Conservation (phyloP, 306 rosid genomes). For the Fragaria nilgerrensis region DNA sequence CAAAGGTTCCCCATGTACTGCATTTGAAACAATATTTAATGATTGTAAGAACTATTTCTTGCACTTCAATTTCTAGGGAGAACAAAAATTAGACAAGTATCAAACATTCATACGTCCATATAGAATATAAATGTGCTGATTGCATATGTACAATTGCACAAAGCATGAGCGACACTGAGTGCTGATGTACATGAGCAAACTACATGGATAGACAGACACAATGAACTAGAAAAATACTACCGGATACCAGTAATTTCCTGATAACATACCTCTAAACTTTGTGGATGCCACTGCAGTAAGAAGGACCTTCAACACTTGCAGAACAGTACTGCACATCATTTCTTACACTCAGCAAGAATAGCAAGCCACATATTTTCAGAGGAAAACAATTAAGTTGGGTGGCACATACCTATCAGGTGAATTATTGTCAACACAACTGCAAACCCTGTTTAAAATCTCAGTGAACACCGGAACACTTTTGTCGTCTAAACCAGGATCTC, state of each 20-base stretch:
- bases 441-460: constrained; percentile 82
- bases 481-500: constrained; percentile 97
- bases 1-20: constrained; percentile 96
- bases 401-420: constrained; percentile 88
- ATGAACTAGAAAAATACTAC: constrained; percentile 8
- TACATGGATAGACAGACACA: background rate
- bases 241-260: constrained; percentile 11
- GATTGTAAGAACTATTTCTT: constrained; percentile 10
- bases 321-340: constrained; percentile 73
- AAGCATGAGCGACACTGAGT: constrained; percentile 1
- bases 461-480: constrained; percentile 70
- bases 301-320: constrained; percentile 99
- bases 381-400: constrained; percentile 6
- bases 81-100: background rate
- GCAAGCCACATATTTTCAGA: constrained; percentile 28
- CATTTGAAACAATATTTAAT: constrained; percentile 24
- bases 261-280: constrained; percentile 82
- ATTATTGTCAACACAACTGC: constrained; percentile 83
- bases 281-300: constrained; percentile 97
- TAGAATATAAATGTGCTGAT: constrained; percentile 10
- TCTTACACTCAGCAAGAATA: constrained; percentile 31
- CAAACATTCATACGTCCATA: constrained; percentile 13
- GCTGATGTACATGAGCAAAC: background rate
- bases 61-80: constrained; percentile 10
- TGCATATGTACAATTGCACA: constrained; percentile 1